Evolutionary conservation across 495 filamentous ascomycete genomes (phyloP).

Genomic region (Copromyces sp.): DNA sequence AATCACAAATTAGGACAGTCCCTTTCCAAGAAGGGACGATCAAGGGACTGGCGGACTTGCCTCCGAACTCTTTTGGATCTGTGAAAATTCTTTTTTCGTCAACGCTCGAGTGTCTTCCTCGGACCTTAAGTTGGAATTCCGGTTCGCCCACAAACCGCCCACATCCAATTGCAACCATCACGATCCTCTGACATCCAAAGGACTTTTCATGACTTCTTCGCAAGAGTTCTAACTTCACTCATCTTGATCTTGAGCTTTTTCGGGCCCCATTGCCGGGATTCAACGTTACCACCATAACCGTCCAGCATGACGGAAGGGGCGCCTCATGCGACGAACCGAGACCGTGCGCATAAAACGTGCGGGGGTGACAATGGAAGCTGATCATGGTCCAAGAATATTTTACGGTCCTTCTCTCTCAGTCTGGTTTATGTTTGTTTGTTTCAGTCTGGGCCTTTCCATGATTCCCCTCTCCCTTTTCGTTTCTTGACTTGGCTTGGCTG

Average conservation of each 20-base stretch:
- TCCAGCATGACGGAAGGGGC: not conserved
- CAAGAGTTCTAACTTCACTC: not conserved
- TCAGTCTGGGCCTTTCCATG: constrained; percentile 1
- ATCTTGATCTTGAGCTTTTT: not conserved
- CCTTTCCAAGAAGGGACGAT: not conserved
- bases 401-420: not conserved
- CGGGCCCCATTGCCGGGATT: not conserved
- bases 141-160: not conserved
- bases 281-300: not conserved
- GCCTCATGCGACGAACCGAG: not conserved
- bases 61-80: not conserved
- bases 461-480: not conserved
- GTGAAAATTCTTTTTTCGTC: not conserved
- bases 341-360: not conserved
- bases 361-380: not conserved
- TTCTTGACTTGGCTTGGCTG: constrained; percentile 4
- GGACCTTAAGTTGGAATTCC: not conserved
- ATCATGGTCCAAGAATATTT: not conserved
- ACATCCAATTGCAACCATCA: not conserved
- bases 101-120: not conserved
- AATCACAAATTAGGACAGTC: not conserved
- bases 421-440: not conserved
- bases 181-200: not conserved
- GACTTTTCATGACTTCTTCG: not conserved
- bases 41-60: not conserved